Percentiles rank a stretch among this genome's conserved stretches.
These are phyloP conservation scores for Tricholoma saponaceum DNA, from an alignment of 768 basidiomycete species.

Conservation along the genomic window DNA sequence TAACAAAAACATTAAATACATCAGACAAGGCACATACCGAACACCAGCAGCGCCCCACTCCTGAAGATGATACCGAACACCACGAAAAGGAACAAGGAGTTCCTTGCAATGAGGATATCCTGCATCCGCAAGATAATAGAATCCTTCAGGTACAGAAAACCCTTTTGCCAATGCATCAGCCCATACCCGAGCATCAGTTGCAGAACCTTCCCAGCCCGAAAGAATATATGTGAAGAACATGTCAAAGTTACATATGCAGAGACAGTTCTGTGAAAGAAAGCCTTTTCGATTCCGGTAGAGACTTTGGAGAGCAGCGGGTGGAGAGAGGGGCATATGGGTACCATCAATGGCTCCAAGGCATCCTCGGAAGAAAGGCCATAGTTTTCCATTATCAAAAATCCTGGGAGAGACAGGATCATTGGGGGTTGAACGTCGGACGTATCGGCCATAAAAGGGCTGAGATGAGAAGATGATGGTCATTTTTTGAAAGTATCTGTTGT, in stretches of 20 bases:
- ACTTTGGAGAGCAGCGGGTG: slow-evolving; percentile 4
- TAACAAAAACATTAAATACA: too few species aligned
- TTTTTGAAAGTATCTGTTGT: slow-evolving; percentile 5
- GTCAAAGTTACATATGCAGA: slow-evolving; percentile 23
- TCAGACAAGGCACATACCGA: too few species aligned
- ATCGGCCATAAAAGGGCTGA: too few species aligned
- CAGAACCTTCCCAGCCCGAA: slow-evolving; percentile 30
- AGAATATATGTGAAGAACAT: too few species aligned
- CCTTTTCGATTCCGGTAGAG: slow-evolving; percentile 12
- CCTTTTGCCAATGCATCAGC: slow-evolving; percentile 3
- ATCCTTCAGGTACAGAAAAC: too few species aligned
- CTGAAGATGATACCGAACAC: too few species aligned
- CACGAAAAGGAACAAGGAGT: too few species aligned
- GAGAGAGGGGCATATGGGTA: slow-evolving; percentile 7
- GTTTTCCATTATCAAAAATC: slow-evolving; percentile 17
- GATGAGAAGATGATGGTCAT: slow-evolving; percentile 7
- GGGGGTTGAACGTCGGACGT: slow-evolving; percentile 7
- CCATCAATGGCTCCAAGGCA: too few species aligned
- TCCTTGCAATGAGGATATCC: too few species aligned
- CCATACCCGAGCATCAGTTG: slow-evolving; percentile 14
- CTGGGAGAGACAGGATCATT: slow-evolving; percentile 5
- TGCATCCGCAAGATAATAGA: too few species aligned
- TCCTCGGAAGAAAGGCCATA: slow-evolving; percentile 20
- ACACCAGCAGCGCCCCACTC: too few species aligned
- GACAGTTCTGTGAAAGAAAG: slow-evolving; percentile 22